Base-by-base conservation (phyloP, 345 rosid species). In the Melaleuca quinquenervia region DNA sequence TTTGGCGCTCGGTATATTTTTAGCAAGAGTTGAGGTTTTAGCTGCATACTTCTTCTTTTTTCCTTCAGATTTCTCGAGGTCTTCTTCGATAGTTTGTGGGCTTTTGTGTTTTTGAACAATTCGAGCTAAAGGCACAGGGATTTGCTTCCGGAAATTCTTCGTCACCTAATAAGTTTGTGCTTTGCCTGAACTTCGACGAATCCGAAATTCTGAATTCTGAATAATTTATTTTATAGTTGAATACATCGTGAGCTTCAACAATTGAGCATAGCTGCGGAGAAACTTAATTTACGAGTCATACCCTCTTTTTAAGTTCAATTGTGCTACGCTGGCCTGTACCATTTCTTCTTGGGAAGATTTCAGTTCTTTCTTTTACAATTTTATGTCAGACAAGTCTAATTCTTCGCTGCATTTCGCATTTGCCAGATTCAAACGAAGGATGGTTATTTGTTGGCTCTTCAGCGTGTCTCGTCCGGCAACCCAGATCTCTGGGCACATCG, bases 391-490 rank as follows among this genome's bases (percentile, higher is more conserved):
- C 78, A 45, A 16, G 83, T 80, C 87, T 53, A 27, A 55, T 24
- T 48, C 49, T 87, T 51, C 3, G 50, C 52, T 15, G 64, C 84
- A 45, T 26, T 13, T 50, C 86, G 41, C 82, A 26, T 82, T 18
- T 45, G 62, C 48, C 87, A 97, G 99, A 82, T 94, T 87, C 91
- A 93, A 91, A 97, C 99, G 27, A 88, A 90, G 88, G 99, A 96
- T 91, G 98, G 98, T 16, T 97, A 89, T 88, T 83, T 95, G 90
- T 86, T 96, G 70, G 95, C 93, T 87, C 93, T 97, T 84, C 98
- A 96, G 62, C 97, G 98, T 15, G 93, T 97, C 36, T 91, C 98
- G 10, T 94, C 95, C 16, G 87, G 62, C 83, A 76, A 84, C 87
- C 87, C 64, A 10, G 86, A 89, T 84, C 64, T 87, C 64, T 76